Percentiles rank a stretch among this genome's conserved stretches.
These are phyloP conservation scores for Apiotrichum veenhuisii DNA, from an alignment of 1,284 basidiomycete genomes.

Conservation along the genomic window DNA sequence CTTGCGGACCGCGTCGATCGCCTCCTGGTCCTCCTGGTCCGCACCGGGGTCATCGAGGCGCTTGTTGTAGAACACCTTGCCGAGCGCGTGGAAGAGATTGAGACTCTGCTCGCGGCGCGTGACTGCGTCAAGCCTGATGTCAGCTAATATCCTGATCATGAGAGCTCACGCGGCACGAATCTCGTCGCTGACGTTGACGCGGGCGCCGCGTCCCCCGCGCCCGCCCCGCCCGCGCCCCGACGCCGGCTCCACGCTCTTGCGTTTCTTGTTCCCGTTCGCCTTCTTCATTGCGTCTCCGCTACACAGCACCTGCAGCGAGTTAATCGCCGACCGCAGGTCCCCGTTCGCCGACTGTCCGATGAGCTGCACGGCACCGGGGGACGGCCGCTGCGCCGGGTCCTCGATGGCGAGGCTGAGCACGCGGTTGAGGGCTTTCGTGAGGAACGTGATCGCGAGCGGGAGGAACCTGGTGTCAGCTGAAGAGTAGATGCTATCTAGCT, in stretches of 20 bases:
- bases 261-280: slow-evolving; percentile 12
- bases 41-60: slow-evolving; percentile 51
- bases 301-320: slow-evolving; percentile 76
- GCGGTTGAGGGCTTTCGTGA: slow-evolving; percentile 70
- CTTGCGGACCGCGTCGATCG: slow-evolving; percentile 19
- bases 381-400: slow-evolving; percentile 47
- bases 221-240: slow-evolving; percentile 15
- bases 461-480: slow-evolving; percentile 64
- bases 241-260: slow-evolving; percentile 16
- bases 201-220: slow-evolving; percentile 34
- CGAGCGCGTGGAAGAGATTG: slow-evolving; percentile 85
- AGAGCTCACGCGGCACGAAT: slow-evolving; percentile 45
- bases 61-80: slow-evolving; percentile 93
- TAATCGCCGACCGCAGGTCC: slow-evolving; percentile 87
- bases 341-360: slow-evolving; percentile 77
- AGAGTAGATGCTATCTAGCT: slow-evolving; percentile 24
- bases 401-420: slow-evolving; percentile 58
- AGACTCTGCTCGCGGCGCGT: slow-evolving; percentile 80
- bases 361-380: slow-evolving; percentile 65
- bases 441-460: slow-evolving; percentile 79
- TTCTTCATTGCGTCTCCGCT: slow-evolving; percentile 9
- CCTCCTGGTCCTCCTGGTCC: slow-evolving; percentile 38
- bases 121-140: slow-evolving; percentile 59
- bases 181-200: slow-evolving; percentile 44
- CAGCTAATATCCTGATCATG: background rate